Conservation (phyloP, 2,329 filamentous ascomycete species). For the Venturia aucupariae region DNA sequence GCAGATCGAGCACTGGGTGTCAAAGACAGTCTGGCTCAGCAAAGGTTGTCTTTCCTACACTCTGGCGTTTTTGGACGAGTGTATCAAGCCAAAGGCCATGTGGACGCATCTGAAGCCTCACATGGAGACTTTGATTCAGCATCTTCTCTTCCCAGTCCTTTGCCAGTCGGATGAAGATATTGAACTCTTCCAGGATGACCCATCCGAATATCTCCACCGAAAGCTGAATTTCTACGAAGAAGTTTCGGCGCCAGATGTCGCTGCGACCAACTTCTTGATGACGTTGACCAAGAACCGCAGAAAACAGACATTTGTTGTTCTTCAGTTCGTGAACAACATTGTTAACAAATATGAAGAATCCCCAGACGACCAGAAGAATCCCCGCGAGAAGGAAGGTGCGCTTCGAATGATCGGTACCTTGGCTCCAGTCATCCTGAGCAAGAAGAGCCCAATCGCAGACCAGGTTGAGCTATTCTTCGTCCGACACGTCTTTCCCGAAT, state of each 20-base stretch:
- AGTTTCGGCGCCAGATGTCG: slow-evolving; percentile 86
- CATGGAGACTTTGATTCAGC: slow-evolving; percentile 83
- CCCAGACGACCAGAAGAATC: slow-evolving; percentile 81
- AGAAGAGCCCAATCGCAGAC: slow-evolving; percentile 96
- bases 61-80: slow-evolving; percentile 91
- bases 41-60: slow-evolving; percentile 89
- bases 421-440: slow-evolving; percentile 86
- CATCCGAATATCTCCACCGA: slow-evolving; percentile 91
- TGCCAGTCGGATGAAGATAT: slow-evolving; percentile 89
- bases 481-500: slow-evolving; percentile 96
- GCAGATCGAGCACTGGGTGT: slow-evolving; percentile 96
- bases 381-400: slow-evolving; percentile 91
- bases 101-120: slow-evolving; percentile 92
- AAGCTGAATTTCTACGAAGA: slow-evolving; percentile 98
- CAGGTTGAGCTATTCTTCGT: slow-evolving; percentile 99
- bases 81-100: slow-evolving; percentile 93
- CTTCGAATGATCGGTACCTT: slow-evolving; percentile 95
- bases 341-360: slow-evolving; percentile 87
- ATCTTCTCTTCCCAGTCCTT: slow-evolving; percentile 90
- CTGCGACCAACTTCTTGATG: slow-evolving; percentile 92
- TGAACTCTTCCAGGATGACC: slow-evolving; percentile 87
- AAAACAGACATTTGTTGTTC: slow-evolving; percentile 90
- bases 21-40: slow-evolving; percentile 89
- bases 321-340: slow-evolving; percentile 89
- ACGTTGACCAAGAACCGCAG: slow-evolving; percentile 88